Percentiles rank a stretch among this genome's conserved stretches.
phyloP scores from a whole-genome alignment of 2,329 filamentous ascomycete species.

The Hypoxylon rubiginosum region DNA sequence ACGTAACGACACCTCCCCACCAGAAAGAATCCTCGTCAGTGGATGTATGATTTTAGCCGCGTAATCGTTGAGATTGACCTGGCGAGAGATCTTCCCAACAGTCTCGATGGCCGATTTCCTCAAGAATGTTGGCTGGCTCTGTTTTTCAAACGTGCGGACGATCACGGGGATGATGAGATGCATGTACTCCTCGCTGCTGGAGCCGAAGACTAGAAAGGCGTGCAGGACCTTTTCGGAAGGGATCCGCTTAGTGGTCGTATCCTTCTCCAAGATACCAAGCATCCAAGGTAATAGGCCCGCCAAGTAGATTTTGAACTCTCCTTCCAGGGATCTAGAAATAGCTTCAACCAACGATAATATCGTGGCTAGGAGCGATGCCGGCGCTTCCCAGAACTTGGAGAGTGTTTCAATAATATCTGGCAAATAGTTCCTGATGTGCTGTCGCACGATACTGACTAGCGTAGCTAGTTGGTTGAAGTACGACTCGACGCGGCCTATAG shows the following conservation, averaged over 20 bases:
- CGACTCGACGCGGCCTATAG: constrained; percentile 83
- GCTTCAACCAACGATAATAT: constrained; percentile 94
- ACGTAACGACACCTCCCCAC: constrained; percentile 79
- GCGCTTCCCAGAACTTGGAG: constrained; percentile 89
- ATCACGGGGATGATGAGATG: constrained; percentile 97
- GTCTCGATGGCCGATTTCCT: constrained; percentile 94
- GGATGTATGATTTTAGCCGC: constrained; percentile 97
- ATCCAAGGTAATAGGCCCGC: constrained; percentile 91
- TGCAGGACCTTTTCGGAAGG: constrained; percentile 93
- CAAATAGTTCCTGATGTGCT: constrained; percentile 94
- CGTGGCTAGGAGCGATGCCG: constrained; percentile 85
- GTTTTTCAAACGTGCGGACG: constrained; percentile 92
- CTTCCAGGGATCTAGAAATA: constrained; percentile 92
- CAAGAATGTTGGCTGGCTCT: constrained; percentile 82
- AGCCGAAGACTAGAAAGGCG: constrained; percentile 94
- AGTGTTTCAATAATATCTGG: constrained; percentile 88
- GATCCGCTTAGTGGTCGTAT: constrained; percentile 78
- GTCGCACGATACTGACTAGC: constrained; percentile 92
- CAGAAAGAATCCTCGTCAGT: constrained; percentile 83
- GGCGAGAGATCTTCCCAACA: constrained; percentile 91
- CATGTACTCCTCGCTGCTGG: constrained; percentile 98
- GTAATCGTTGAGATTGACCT: constrained; percentile 97
- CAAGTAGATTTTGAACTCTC: constrained; percentile 97
- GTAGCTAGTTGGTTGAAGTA: constrained; percentile 98
- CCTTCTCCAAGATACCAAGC: constrained; percentile 92